Evolutionary conservation across 2,329 filamentous ascomycete species (phyloP).

Genomic region (Pseudogymnoascus sp.): DNA sequence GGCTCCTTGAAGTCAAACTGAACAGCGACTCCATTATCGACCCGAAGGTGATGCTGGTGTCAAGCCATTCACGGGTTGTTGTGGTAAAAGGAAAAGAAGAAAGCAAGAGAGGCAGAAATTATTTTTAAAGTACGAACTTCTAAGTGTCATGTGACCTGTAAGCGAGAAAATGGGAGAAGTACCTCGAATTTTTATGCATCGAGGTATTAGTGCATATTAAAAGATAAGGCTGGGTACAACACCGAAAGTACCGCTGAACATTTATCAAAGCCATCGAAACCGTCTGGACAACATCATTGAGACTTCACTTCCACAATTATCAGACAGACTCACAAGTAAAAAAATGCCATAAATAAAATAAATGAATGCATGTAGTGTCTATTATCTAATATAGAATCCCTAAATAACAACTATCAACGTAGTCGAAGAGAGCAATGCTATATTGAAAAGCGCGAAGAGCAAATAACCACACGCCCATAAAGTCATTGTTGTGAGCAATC

Average conservation of each 20-base stretch:
- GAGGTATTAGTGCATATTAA: background rate
- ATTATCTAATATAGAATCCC: conserved; percentile 8
- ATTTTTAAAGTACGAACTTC: background rate
- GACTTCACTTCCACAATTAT: background rate
- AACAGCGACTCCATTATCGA: conserved; percentile 5
- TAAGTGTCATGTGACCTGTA: background rate
- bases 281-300: background rate
- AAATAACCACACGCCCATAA: background rate
- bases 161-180: background rate
- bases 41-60: conserved; percentile 3
- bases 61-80: background rate
- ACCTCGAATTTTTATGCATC: background rate
- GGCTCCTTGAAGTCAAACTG: conserved; percentile 8
- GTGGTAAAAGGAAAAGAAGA: background rate
- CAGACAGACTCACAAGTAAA: background rate
- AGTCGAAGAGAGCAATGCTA: conserved; percentile 5
- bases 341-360: background rate
- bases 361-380: conserved; percentile 6
- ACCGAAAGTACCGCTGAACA: background rate
- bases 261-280: background rate
- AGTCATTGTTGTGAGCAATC: conserved; percentile 13
- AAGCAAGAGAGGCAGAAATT: background rate
- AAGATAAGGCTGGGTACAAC: background rate
- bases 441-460: background rate
- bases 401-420: conserved; percentile 1